These are phyloP conservation scores for Pseudocercospora crystallina DNA, from an alignment of 2,329 filamentous ascomycete species.

Conservation along the genomic window DNA sequence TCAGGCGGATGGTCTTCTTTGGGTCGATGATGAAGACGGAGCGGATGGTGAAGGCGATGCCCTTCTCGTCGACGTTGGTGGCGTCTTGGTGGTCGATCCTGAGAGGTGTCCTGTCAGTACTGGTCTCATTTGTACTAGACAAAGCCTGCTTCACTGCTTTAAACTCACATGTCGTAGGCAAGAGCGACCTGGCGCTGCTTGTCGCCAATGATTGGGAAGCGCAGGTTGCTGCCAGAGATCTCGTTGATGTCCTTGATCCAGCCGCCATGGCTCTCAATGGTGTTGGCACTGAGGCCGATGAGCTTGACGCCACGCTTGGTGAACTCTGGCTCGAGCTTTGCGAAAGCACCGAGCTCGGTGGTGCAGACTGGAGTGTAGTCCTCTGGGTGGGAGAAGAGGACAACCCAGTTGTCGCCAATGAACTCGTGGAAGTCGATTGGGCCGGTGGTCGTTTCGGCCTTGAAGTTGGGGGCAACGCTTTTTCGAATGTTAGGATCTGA, in stretches of 20 bases:
- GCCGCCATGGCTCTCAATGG: slow-evolving; percentile 50
- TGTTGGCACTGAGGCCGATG: slow-evolving; percentile 57
- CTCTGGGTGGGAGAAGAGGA: slow-evolving; percentile 70
- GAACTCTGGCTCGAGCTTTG: slow-evolving; percentile 64
- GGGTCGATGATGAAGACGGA: slow-evolving; percentile 66
- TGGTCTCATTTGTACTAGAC: neutral
- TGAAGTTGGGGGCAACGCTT: slow-evolving; percentile 67
- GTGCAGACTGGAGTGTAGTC: slow-evolving; percentile 62
- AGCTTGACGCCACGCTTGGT: slow-evolving; percentile 62
- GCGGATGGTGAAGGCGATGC: slow-evolving; percentile 63
- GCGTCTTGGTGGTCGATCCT: slow-evolving; percentile 55
- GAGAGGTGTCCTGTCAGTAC: neutral
- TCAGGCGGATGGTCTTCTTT: slow-evolving; percentile 61
- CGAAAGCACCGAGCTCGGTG: slow-evolving; percentile 63
- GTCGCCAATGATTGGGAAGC: slow-evolving; percentile 56
- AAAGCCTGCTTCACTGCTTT: neutral
- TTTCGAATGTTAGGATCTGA: too few species aligned
- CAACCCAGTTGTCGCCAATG: slow-evolving; percentile 68
- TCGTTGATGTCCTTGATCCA: slow-evolving; percentile 56
- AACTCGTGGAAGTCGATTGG: slow-evolving; percentile 71
- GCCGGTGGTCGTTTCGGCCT: slow-evolving; percentile 65
- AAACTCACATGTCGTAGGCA: slow-evolving; percentile 51
- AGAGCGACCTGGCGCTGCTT: slow-evolving; percentile 54
- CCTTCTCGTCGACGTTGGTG: slow-evolving; percentile 59
- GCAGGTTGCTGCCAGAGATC: slow-evolving; percentile 48